phyloP scores from a whole-genome alignment of 495 filamentous ascomycete genomes.

The Xylaria venustula region DNA sequence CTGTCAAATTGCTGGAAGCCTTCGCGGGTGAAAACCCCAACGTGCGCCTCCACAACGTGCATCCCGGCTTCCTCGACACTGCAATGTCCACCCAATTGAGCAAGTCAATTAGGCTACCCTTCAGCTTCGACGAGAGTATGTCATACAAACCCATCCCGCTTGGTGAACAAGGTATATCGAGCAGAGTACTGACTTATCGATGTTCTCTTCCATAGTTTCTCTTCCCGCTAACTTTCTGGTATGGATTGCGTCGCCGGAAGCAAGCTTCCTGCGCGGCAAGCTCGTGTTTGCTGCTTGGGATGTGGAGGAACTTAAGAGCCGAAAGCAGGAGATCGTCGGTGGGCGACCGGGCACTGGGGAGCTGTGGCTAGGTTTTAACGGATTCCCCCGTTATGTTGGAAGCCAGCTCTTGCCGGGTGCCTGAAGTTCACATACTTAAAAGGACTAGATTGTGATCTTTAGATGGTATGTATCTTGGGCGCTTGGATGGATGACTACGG shows the following conservation, averaged over 20 bases:
- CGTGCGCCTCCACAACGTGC: constrained; percentile 34
- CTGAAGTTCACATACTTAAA: no score
- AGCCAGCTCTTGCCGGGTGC: not conserved
- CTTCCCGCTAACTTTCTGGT: constrained; percentile 42
- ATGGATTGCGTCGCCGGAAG: constrained; percentile 51
- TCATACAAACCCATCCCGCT: no score
- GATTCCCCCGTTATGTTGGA: constrained; percentile 20
- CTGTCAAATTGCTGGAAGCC: constrained; percentile 34
- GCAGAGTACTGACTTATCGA: no score
- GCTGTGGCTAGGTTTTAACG: constrained; percentile 24
- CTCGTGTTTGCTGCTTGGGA: constrained; percentile 56
- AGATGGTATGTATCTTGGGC: no score
- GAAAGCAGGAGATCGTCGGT: constrained; percentile 37
- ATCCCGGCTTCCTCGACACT: constrained; percentile 39
- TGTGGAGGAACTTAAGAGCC: constrained; percentile 51
- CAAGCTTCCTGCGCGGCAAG: constrained; percentile 46
- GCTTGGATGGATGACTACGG: no score
- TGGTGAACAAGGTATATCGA: no score
- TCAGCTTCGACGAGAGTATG: constrained; percentile 4
- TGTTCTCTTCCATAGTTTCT: constrained; percentile 17
- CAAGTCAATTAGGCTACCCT: constrained; percentile 1
- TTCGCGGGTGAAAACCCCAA: constrained; percentile 36
- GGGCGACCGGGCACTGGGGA: constrained; percentile 10
- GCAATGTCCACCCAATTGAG: constrained; percentile 23
- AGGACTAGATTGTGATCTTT: no score